Percentiles rank a stretch among this genome's conserved stretches.
phyloP scores from a whole-genome alignment of 2,329 filamentous ascomycete genomes.

The Thielaviopsis punctulata region DNA sequence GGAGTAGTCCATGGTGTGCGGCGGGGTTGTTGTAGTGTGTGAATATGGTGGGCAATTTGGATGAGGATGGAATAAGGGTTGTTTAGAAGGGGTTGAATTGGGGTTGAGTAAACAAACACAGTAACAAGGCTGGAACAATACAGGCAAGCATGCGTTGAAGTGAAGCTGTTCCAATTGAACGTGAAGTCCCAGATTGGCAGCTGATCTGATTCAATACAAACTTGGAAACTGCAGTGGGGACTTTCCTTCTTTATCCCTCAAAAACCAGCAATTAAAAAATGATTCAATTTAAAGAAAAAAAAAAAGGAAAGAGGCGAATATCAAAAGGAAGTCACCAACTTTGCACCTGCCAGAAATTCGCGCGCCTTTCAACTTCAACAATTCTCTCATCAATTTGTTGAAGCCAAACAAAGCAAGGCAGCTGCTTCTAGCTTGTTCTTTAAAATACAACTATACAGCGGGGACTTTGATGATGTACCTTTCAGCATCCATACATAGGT shows the following conservation, averaged over 20 bases:
- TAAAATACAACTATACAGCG: background rate
- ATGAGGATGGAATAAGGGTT: background rate
- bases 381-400: background rate
- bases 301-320: background rate
- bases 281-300: background rate
- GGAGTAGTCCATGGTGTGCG: conserved; percentile 36
- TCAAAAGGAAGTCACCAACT: background rate
- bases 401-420: background rate
- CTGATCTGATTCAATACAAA: too few species aligned
- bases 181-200: background rate
- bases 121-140: background rate
- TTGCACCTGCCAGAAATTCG: background rate
- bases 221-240: too few species aligned
- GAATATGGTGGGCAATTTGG: background rate
- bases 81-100: background rate
- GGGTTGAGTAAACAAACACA: background rate
- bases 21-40: background rate
- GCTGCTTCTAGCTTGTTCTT: background rate
- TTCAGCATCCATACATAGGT: too few species aligned
- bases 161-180: background rate
- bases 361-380: background rate
- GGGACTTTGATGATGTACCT: background rate
- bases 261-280: background rate
- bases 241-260: too few species aligned
- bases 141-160: too few species aligned